Conservation (phyloP, 169 alveolate species). For the Plasmodium inui region DNA sequence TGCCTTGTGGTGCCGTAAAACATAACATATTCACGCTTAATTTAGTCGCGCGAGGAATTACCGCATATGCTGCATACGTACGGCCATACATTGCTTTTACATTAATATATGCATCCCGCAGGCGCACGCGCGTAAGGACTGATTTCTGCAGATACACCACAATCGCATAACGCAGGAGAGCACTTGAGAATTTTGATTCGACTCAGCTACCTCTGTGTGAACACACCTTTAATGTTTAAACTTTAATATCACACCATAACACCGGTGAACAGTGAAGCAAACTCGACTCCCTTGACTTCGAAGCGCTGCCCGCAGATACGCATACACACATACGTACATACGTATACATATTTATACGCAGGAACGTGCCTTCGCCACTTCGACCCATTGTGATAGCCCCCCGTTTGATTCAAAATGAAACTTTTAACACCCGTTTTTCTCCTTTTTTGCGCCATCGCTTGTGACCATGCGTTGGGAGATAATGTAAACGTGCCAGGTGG, state of each 20-base stretch:
- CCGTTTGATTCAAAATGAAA: conserved; percentile 33
- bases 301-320: background rate
- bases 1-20: background rate
- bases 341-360: background rate
- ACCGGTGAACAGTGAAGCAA: background rate
- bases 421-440: conserved; percentile 6
- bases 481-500: background rate
- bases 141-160: background rate
- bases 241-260: background rate
- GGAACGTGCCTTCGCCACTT: background rate
- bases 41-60: background rate
- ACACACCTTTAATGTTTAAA: background rate
- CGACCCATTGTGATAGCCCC: background rate
- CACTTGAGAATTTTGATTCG: background rate
- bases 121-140: background rate
- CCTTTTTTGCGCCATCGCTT: conserved; percentile 2
- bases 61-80: background rate
- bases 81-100: background rate
- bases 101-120: background rate
- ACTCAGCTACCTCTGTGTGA: background rate
- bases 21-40: background rate
- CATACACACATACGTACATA: background rate
- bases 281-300: background rate
- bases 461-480: conserved; percentile 2
- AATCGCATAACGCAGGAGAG: background rate